These are phyloP conservation scores for Scedosporium aurantiacum DNA, from an alignment of 2,329 filamentous ascomycete species.

Conservation along the genomic window DNA sequence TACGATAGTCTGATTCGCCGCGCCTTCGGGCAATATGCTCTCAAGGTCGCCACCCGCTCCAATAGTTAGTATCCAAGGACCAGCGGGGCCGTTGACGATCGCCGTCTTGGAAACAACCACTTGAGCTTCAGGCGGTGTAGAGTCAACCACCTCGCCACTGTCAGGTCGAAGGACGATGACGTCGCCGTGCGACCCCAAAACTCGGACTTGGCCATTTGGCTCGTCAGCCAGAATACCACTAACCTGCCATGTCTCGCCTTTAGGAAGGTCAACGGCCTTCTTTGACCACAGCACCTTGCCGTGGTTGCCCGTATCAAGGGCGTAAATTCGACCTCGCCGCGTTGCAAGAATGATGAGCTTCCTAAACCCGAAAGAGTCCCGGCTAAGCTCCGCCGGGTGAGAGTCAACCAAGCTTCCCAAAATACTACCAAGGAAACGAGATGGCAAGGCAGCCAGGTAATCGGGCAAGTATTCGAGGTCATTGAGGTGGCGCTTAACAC, in stretches of 20 bases:
- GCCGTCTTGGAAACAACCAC: constrained; percentile 27
- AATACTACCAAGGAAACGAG: constrained; percentile 54
- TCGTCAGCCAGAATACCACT: constrained; percentile 56
- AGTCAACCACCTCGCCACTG: constrained; percentile 40
- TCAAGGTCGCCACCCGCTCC: constrained; percentile 36
- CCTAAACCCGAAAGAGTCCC: constrained; percentile 78
- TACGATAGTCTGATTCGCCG: constrained; percentile 43
- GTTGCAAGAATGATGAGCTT: constrained; percentile 77
- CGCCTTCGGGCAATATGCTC: constrained; percentile 31
- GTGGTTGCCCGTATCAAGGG: constrained; percentile 63
- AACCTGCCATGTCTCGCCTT: constrained; percentile 50
- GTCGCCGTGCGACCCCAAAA: constrained; percentile 51
- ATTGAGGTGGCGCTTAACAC: constrained; percentile 67
- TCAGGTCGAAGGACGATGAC: constrained; percentile 43
- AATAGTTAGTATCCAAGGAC: constrained; percentile 44
- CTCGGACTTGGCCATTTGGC: constrained; percentile 40
- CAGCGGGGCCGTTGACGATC: constrained; percentile 39
- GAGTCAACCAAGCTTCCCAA: constrained; percentile 37
- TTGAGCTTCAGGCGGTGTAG: constrained; percentile 23
- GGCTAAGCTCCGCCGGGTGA: constrained; percentile 36
- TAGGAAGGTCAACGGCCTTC: constrained; percentile 46
- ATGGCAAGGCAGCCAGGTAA: constrained; percentile 60
- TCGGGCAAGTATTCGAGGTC: constrained; percentile 69
- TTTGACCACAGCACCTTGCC: constrained; percentile 68
- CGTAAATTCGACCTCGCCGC: constrained; percentile 65